Conservation (phyloP, 768 basidiomycete genomes). For the Boletus patriciae region DNA sequence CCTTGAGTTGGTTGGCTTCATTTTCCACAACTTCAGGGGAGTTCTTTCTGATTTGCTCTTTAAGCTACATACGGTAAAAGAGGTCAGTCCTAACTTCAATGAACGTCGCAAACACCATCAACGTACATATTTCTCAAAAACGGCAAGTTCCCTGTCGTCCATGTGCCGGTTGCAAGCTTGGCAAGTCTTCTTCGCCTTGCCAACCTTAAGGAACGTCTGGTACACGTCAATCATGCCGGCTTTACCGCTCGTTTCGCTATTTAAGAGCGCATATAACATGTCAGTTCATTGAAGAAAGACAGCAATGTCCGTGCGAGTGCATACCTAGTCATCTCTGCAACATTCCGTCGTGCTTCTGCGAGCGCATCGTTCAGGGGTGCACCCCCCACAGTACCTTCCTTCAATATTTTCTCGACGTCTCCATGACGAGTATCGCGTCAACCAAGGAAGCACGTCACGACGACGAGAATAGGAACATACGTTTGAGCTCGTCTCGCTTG, state of each 20-base stretch:
- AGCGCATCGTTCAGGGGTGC: conserved; percentile 49
- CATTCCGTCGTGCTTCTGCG: conserved; percentile 31
- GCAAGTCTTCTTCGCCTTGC: conserved; percentile 68
- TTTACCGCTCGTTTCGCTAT: conserved; percentile 22
- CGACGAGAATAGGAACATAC: conserved; percentile 37
- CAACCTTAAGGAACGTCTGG: conserved; percentile 52
- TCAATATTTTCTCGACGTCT: conserved; percentile 47
- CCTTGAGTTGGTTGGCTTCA: conserved; percentile 39
- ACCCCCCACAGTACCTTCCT: conserved; percentile 40
- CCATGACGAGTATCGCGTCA: not conserved
- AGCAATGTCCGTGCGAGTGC: not conserved
- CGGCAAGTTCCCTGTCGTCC: conserved; percentile 48
- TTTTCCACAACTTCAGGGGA: conserved; percentile 46
- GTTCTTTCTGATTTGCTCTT: conserved; percentile 57
- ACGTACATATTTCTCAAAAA: conserved; percentile 73
- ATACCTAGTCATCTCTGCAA: conserved; percentile 24
- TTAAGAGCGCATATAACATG: not conserved
- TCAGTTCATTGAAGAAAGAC: not conserved
- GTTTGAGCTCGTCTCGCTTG: conserved; percentile 62
- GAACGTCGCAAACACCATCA: not conserved
- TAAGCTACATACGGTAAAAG: conserved; percentile 46
- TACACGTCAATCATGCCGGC: conserved; percentile 50
- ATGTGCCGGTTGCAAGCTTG: conserved; percentile 74
- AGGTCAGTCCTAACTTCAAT: not conserved
- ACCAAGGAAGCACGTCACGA: not conserved